phyloP scores from a whole-genome alignment of 2,329 filamentous ascomycete species.

The Exophiala sideris region DNA sequence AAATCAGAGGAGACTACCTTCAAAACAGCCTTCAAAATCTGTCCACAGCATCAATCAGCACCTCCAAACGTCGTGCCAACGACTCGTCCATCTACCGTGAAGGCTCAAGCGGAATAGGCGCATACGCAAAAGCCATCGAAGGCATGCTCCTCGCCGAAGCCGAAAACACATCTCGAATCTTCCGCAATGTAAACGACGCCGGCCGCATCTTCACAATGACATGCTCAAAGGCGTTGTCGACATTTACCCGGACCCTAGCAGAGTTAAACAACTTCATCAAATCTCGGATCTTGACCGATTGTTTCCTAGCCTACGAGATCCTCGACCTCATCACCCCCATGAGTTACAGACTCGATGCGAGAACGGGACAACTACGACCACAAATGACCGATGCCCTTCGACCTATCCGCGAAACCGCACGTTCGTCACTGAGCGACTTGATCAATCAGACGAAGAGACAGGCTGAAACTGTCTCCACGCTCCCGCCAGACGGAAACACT shows the following conservation, averaged over 20 bases:
- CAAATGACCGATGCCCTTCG: slow-evolving; percentile 81
- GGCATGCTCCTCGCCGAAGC: slow-evolving; percentile 84
- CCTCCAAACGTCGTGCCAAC: slow-evolving; percentile 69
- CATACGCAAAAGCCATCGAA: slow-evolving; percentile 83
- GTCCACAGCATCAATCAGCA: slow-evolving; percentile 79
- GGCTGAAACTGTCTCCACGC: slow-evolving; percentile 60
- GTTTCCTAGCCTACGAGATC: slow-evolving; percentile 91
- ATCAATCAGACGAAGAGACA: slow-evolving; percentile 77
- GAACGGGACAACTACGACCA: slow-evolving; percentile 80
- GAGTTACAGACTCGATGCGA: slow-evolving; percentile 73
- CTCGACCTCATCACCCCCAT: slow-evolving; percentile 82
- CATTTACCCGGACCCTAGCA: slow-evolving; percentile 79
- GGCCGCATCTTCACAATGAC: slow-evolving; percentile 73
- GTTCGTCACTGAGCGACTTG: slow-evolving; percentile 76
- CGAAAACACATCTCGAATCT: slow-evolving; percentile 84
- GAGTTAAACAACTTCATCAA: slow-evolving; percentile 91
- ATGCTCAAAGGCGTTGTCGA: slow-evolving; percentile 71
- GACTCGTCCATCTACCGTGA: slow-evolving; percentile 76
- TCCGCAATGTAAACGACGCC: slow-evolving; percentile 71
- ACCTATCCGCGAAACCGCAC: slow-evolving; percentile 87
- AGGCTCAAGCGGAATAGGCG: slow-evolving; percentile 86
- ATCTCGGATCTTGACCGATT: slow-evolving; percentile 80
- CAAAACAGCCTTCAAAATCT: slow-evolving; percentile 77
- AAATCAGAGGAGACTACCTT: slow-evolving; percentile 84
- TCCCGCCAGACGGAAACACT: slow-evolving; percentile 75